Conservation (phyloP, 306 rosid genomes). For the Citrullus mucosospermus region DNA sequence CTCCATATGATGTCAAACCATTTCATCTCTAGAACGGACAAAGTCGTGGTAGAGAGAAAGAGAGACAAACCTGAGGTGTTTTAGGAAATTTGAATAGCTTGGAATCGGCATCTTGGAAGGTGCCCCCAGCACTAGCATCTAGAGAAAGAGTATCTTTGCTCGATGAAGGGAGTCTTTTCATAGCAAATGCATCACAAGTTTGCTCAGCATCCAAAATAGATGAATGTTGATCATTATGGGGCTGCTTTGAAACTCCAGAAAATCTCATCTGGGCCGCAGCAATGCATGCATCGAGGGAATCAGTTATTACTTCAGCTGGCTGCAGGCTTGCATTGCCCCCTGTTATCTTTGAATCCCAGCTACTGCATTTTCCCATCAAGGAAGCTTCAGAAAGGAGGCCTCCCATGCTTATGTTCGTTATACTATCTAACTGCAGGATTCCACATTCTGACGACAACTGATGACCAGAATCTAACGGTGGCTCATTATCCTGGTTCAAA, state of each 20-base stretch:
- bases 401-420: slow-evolving; percentile 29
- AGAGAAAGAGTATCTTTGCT: slow-evolving; percentile 26
- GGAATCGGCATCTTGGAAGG: slow-evolving; percentile 28
- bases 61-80: slow-evolving; percentile 42
- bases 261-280: slow-evolving; percentile 19
- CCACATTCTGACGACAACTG: slow-evolving; percentile 25
- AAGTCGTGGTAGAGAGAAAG: background rate
- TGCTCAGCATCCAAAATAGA: slow-evolving; percentile 87
- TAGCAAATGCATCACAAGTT: slow-evolving; percentile 73
- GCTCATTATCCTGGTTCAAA: slow-evolving; percentile 24
- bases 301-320: slow-evolving; percentile 32
- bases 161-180: slow-evolving; percentile 29
- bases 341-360: slow-evolving; percentile 10
- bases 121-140: slow-evolving; percentile 22
- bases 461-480: slow-evolving; percentile 15
- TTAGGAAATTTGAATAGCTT: slow-evolving; percentile 28
- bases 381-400: slow-evolving; percentile 37
- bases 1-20: background rate
- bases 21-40: background rate
- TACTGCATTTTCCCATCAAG: slow-evolving; percentile 19
- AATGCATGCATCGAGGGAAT: slow-evolving; percentile 50
- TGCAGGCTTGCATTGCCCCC: slow-evolving; percentile 7
- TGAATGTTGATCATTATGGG: slow-evolving; percentile 29
- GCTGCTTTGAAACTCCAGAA: slow-evolving; percentile 26
- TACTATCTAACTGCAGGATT: slow-evolving; percentile 23